These are phyloP conservation scores for Pholiota molesta DNA, from an alignment of 768 basidiomycete genomes.

Conservation along the genomic window DNA sequence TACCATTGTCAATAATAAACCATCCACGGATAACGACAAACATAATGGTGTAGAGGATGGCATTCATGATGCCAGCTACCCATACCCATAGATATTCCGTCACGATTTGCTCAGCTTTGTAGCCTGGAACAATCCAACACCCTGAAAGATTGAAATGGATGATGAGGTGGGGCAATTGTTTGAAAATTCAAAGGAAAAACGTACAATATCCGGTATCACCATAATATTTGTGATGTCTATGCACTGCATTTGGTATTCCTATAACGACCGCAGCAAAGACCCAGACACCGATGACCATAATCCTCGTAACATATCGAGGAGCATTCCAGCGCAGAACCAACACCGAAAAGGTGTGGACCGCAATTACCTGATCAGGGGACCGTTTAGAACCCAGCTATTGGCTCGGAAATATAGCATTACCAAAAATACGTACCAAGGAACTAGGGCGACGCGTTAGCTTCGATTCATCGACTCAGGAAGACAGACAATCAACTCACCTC, in stretches of 20 bases:
- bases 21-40: constrained; percentile 44
- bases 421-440: constrained; percentile 22
- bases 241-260: constrained; percentile 37
- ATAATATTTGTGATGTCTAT: constrained; percentile 41
- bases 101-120: constrained; percentile 39
- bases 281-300: constrained; percentile 42
- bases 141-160: constrained; percentile 29
- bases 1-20: constrained; percentile 34
- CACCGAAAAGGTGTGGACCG: constrained; percentile 52
- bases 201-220: constrained; percentile 44
- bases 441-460: constrained; percentile 12
- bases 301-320: constrained; percentile 32
- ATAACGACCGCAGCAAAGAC: constrained; percentile 40
- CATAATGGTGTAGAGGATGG: constrained; percentile 47
- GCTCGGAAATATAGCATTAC: too few species aligned
- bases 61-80: constrained; percentile 43
- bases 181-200: constrained; percentile 13
- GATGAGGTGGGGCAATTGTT: neutral
- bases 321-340: constrained; percentile 43
- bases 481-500: constrained; percentile 32
- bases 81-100: constrained; percentile 60
- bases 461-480: constrained; percentile 4
- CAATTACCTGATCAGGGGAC: constrained; percentile 37
- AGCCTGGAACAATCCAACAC: constrained; percentile 52
- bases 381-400: neutral